phyloP scores from a whole-genome alignment of 495 filamentous ascomycete species.

The Cairneyella variabilis region DNA sequence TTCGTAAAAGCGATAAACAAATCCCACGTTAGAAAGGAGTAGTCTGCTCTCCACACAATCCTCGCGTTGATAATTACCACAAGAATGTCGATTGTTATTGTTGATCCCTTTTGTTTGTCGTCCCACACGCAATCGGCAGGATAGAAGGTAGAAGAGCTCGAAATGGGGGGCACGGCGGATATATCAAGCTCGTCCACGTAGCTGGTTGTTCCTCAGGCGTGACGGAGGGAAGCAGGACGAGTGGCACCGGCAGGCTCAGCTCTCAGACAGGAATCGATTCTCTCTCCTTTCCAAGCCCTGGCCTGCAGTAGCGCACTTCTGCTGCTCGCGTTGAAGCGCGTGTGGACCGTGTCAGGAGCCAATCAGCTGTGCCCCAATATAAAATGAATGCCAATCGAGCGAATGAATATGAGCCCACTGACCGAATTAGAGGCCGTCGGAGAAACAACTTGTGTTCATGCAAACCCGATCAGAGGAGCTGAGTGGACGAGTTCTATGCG shows the following conservation, averaged over 20 bases:
- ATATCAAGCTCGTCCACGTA: constrained; percentile 9
- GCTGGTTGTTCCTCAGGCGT: constrained; percentile 1
- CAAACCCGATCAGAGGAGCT: neutral
- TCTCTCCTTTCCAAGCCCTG: too few species aligned
- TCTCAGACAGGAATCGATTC: constrained; percentile 3
- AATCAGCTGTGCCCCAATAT: too few species aligned
- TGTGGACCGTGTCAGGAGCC: constrained; percentile 5
- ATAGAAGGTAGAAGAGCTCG: neutral
- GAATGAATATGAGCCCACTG: too few species aligned
- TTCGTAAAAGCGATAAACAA: neutral
- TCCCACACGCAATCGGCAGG: neutral
- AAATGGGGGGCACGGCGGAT: constrained; percentile 10
- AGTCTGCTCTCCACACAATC: too few species aligned
- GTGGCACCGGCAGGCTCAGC: constrained; percentile 5
- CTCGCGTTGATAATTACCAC: too few species aligned
- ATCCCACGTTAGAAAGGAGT: too few species aligned
- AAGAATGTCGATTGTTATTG: constrained; percentile 1
- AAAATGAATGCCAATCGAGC: too few species aligned
- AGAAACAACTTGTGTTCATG: constrained; percentile 3
- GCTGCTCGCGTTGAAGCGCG: constrained; percentile 8
- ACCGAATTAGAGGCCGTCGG: neutral
- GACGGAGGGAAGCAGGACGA: neutral
- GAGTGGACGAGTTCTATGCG: constrained; percentile 3
- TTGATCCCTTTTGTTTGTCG: constrained; percentile 2
- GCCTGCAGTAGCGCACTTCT: too few species aligned